Conservation (phyloP, 768 basidiomycete genomes). For the Tricholoma saponaceum region DNA sequence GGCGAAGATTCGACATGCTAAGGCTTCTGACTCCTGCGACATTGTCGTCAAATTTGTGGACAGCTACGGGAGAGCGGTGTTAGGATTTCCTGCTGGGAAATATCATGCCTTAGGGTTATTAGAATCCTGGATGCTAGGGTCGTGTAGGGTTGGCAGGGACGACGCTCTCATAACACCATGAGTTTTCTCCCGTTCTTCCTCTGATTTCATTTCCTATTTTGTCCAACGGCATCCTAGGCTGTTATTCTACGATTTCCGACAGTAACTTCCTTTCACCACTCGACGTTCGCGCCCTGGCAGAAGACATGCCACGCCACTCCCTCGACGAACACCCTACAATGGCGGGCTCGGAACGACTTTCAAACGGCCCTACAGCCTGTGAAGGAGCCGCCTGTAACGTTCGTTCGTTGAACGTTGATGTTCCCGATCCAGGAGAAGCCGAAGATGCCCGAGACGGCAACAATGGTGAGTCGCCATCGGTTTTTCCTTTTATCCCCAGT, state of each 20-base stretch:
- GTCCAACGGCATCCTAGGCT: not conserved
- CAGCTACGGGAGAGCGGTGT: too few species aligned
- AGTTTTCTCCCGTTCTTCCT: not conserved
- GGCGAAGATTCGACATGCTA: too few species aligned
- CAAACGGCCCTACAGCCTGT: not conserved
- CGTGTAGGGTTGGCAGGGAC: too few species aligned
- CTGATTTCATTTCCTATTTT: not conserved
- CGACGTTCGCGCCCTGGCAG: not conserved
- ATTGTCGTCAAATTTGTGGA: too few species aligned
- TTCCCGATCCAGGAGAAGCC: not conserved
- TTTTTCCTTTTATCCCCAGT: not conserved
- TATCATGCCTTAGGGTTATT: too few species aligned
- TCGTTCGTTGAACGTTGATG: not conserved
- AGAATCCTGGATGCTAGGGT: too few species aligned
- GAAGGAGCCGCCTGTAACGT: not conserved
- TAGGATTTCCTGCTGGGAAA: too few species aligned
- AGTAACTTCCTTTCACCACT: not conserved
- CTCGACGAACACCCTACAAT: not conserved
- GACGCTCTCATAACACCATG: too few species aligned
- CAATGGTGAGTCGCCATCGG: too few species aligned
- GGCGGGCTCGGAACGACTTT: not conserved
- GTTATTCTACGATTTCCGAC: not conserved
- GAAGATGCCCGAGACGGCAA: not conserved
- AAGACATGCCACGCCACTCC: not conserved
- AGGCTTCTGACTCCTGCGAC: too few species aligned